A percentile compares a stretch with the other conserved stretches of the same genome.
These are phyloP conservation scores for Annulohypoxylon stygium DNA, from an alignment of 495 filamentous ascomycete genomes.

Conservation along the genomic window DNA sequence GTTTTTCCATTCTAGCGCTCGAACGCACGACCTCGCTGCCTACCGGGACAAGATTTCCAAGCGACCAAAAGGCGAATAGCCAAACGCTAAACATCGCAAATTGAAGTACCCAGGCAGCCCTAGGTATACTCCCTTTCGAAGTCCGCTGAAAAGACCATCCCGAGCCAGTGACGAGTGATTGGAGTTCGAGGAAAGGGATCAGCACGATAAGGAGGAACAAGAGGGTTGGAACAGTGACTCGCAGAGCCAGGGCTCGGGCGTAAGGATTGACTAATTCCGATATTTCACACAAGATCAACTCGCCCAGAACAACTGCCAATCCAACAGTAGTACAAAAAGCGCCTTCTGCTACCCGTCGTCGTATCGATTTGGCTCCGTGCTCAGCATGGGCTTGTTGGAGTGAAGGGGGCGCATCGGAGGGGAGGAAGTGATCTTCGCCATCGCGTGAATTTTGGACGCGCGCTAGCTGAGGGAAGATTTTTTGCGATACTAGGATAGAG, in stretches of 20 bases:
- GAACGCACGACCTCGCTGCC: slow-evolving; percentile 54
- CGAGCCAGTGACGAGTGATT: slow-evolving; percentile 70
- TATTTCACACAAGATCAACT: slow-evolving; percentile 83
- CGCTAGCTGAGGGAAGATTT: slow-evolving; percentile 74
- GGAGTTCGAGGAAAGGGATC: slow-evolving; percentile 79
- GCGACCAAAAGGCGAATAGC: slow-evolving; percentile 79
- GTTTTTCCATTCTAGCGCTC: slow-evolving; percentile 42
- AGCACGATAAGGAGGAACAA: slow-evolving; percentile 74
- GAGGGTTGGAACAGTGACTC: slow-evolving; percentile 73
- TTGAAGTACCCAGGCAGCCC: slow-evolving; percentile 71
- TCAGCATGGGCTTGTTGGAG: slow-evolving; percentile 65
- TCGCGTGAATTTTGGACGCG: slow-evolving; percentile 60
- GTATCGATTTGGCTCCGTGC: slow-evolving; percentile 59
- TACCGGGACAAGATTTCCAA: slow-evolving; percentile 74
- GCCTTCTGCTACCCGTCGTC: slow-evolving; percentile 67
- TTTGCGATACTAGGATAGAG: slow-evolving; percentile 66
- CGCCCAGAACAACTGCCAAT: slow-evolving; percentile 77
- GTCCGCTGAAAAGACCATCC: slow-evolving; percentile 69
- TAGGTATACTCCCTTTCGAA: slow-evolving; percentile 60
- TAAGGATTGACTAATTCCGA: slow-evolving; percentile 73
- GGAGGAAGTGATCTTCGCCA: slow-evolving; percentile 66
- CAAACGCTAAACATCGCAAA: slow-evolving; percentile 68
- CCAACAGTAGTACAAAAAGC: slow-evolving; percentile 80
- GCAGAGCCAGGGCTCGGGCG: slow-evolving; percentile 71
- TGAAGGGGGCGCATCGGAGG: slow-evolving; percentile 62